Evolutionary conservation across 495 filamentous ascomycete genomes (phyloP).

Genomic region (Aspergillus panamensis): DNA sequence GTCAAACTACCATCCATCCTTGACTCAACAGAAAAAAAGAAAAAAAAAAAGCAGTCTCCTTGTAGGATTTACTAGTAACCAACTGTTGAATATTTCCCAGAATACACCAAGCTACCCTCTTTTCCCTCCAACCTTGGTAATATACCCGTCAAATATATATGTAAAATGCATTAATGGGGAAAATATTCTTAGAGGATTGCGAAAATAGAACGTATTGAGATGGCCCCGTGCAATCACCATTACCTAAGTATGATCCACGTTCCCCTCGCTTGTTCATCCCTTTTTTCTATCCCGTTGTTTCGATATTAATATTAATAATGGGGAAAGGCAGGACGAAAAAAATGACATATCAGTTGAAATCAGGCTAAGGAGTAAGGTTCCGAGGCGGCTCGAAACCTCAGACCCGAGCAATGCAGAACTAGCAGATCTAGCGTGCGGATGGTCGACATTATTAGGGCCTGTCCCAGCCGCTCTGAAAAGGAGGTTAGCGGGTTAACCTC

Average conservation of each 20-base stretch:
- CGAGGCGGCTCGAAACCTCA: not conserved
- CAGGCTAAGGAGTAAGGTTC: not conserved
- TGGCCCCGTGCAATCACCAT: not conserved
- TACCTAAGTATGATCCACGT: not conserved
- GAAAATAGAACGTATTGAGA: no score
- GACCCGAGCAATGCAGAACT: not conserved
- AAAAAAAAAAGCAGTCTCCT: not conserved
- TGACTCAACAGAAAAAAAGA: not conserved
- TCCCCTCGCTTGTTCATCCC: not conserved
- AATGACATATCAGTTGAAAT: not conserved
- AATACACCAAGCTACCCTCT: no score
- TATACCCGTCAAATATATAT: no score
- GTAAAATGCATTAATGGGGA: no score
- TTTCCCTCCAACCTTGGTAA: no score
- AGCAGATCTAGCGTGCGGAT: conserved; percentile 7
- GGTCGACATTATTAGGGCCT: not conserved
- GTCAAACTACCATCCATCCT: not conserved
- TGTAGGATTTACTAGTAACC: no score
- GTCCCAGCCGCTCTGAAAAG: not conserved
- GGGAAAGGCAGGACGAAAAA: not conserved
- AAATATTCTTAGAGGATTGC: no score
- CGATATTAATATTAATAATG: not conserved
- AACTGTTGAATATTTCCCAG: no score
- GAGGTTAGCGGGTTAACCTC: not conserved
- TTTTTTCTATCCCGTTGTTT: not conserved